Conservation (phyloP, 2,329 filamentous ascomycete species). For the Arthrobotrys sphaeroides region DNA sequence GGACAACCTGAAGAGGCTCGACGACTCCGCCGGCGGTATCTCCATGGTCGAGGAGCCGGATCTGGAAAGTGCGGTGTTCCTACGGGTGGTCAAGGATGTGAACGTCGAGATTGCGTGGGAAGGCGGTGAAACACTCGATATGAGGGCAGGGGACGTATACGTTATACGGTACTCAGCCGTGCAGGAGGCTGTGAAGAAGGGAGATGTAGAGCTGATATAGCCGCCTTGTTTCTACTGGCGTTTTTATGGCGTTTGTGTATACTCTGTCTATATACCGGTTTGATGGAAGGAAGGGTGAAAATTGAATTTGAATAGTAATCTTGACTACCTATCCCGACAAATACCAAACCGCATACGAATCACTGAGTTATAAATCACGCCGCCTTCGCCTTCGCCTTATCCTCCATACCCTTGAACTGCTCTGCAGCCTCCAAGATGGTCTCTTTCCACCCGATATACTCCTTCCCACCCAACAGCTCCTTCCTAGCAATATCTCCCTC, state of each 20-base stretch:
- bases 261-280: background rate
- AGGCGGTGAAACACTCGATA: slow-evolving; percentile 58
- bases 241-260: background rate
- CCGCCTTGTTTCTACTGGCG: background rate
- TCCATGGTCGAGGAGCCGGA: slow-evolving; percentile 94
- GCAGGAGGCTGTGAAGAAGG: slow-evolving; percentile 58
- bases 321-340: background rate
- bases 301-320: background rate
- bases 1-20: slow-evolving; percentile 78
- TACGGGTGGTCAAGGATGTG: slow-evolving; percentile 72
- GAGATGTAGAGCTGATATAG: slow-evolving; percentile 60
- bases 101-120: slow-evolving; percentile 57
- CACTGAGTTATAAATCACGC: background rate
- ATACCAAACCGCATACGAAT: too few species aligned
- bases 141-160: slow-evolving; percentile 59
- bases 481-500: slow-evolving; percentile 62
- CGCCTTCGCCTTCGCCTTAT: slow-evolving; percentile 55
- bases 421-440: slow-evolving; percentile 61
- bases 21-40: slow-evolving; percentile 87
- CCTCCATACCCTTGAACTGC: slow-evolving; percentile 57
- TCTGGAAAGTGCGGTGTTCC: slow-evolving; percentile 82
- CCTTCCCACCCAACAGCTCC: slow-evolving; percentile 61
- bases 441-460: slow-evolving; percentile 60
- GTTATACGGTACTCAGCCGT: slow-evolving; percentile 60
- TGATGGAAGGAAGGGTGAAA: background rate